Evolutionary conservation across 2,329 filamentous ascomycete genomes (phyloP).

Genomic region (Talaromyces sp.): DNA sequence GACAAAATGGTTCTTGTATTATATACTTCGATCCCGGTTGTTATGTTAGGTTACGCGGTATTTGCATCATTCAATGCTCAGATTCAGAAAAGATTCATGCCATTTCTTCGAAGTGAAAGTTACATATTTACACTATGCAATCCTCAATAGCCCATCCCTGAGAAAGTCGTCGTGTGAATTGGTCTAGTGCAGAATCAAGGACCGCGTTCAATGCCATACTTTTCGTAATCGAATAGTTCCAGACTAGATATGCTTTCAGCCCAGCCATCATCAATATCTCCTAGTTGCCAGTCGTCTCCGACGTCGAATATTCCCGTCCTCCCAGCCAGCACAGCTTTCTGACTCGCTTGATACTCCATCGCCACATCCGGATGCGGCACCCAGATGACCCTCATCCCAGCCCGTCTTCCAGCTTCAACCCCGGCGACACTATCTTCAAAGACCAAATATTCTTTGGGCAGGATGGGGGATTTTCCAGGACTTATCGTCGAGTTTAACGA

Average conservation of each 20-base stretch:
- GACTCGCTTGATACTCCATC: slow-evolving; percentile 31
- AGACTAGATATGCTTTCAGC: slow-evolving; percentile 34
- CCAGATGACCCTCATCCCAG: slow-evolving; percentile 36
- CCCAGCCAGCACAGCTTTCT: slow-evolving; percentile 23
- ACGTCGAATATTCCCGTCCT: slow-evolving; percentile 26
- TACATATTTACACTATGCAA: not conserved
- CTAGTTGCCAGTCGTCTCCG: slow-evolving; percentile 33
- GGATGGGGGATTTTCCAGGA: slow-evolving; percentile 16
- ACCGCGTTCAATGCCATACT: slow-evolving; percentile 31
- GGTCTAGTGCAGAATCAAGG: not conserved
- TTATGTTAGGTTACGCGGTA: no score
- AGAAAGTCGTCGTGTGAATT: not conserved
- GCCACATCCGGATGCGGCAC: slow-evolving; percentile 33
- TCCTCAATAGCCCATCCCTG: not conserved
- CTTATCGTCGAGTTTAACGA: slow-evolving; percentile 18
- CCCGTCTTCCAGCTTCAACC: slow-evolving; percentile 31
- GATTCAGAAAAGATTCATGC: not conserved
- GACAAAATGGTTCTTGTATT: no score
- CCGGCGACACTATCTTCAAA: slow-evolving; percentile 35
- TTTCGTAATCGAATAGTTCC: slow-evolving; percentile 38
- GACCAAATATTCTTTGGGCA: slow-evolving; percentile 32
- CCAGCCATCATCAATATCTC: slow-evolving; percentile 39
- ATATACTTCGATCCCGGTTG: no score
- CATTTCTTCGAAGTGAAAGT: not conserved
- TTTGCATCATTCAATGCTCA: no score